Evolutionary conservation across 2,329 filamentous ascomycete species (phyloP).

Genomic region (Hirsutella rhossiliensis): DNA sequence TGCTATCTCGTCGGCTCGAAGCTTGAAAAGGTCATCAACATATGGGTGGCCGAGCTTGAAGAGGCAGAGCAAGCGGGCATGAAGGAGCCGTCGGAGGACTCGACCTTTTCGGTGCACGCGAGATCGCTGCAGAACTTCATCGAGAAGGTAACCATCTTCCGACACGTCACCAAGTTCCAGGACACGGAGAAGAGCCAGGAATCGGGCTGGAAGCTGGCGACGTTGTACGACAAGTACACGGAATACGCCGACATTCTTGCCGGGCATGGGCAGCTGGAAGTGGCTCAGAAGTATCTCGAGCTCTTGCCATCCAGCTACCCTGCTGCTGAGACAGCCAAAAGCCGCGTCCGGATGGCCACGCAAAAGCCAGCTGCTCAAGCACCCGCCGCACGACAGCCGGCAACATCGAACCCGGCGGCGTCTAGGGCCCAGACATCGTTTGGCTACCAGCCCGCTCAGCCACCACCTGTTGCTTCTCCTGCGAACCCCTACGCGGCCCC

Average conservation of each 20-base stretch:
- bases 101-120: slow-evolving; percentile 85
- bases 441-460: slow-evolving; percentile 37
- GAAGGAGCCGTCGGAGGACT: slow-evolving; percentile 57
- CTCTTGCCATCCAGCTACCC: slow-evolving; percentile 75
- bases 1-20: slow-evolving; percentile 94
- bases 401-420: slow-evolving; percentile 16
- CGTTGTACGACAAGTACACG: slow-evolving; percentile 87
- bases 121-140: slow-evolving; percentile 84
- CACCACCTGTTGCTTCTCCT: slow-evolving; percentile 14
- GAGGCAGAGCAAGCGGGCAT: slow-evolving; percentile 70
- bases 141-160: slow-evolving; percentile 96
- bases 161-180: slow-evolving; percentile 82
- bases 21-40: slow-evolving; percentile 89
- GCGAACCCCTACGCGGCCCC: slow-evolving; percentile 16
- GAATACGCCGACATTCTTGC: slow-evolving; percentile 96
- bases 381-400: slow-evolving; percentile 13
- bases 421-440: slow-evolving; percentile 27
- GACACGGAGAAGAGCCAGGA: slow-evolving; percentile 61
- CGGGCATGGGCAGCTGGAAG: slow-evolving; percentile 71
- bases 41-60: slow-evolving; percentile 84
- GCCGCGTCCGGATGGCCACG: slow-evolving; percentile 75
- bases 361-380: slow-evolving; percentile 29
- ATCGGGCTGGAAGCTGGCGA: slow-evolving; percentile 77
- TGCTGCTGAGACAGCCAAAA: slow-evolving; percentile 75
- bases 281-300: slow-evolving; percentile 85